Evolutionary conservation across 371 early-diverging fungal genomes (phyloP).

Genomic region (Nosema muscidifuracis): DNA sequence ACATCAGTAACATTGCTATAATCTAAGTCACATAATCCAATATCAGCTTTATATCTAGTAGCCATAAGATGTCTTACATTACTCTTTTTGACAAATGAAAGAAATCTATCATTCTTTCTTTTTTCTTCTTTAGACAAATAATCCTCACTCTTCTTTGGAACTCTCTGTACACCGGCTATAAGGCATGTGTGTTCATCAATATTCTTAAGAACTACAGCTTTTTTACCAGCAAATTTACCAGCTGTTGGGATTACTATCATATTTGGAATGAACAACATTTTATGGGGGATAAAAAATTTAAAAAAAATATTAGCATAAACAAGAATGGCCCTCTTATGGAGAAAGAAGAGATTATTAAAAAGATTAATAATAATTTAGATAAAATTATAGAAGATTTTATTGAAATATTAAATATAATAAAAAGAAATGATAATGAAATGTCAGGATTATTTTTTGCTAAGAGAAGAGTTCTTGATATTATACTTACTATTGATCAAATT

Average conservation of each 20-base stretch:
- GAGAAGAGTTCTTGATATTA: slow-evolving; percentile 3
- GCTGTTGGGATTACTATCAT: slow-evolving; percentile 48
- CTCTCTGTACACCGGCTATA: slow-evolving; percentile 55
- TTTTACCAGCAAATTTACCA: slow-evolving; percentile 60
- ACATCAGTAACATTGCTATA: slow-evolving; percentile 28
- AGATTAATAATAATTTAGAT: slow-evolving; percentile 22
- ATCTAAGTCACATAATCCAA: slow-evolving; percentile 39
- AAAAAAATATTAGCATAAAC: background rate
- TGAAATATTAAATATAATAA: slow-evolving; percentile 6
- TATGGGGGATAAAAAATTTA: slow-evolving; percentile 20
- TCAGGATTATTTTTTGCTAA: slow-evolving; percentile 14
- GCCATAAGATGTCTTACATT: slow-evolving; percentile 59
- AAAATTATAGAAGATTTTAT: slow-evolving; percentile 28
- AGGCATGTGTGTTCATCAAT: slow-evolving; percentile 41
- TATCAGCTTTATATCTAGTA: slow-evolving; percentile 60
- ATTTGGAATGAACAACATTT: slow-evolving; percentile 50
- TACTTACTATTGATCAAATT: slow-evolving; percentile 11
- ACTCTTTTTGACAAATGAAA: slow-evolving; percentile 57
- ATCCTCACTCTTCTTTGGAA: slow-evolving; percentile 52
- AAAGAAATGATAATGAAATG: slow-evolving; percentile 9
- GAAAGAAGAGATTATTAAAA: slow-evolving; percentile 6
- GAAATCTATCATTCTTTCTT: slow-evolving; percentile 45
- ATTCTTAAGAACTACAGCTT: slow-evolving; percentile 56
- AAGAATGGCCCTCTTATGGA: slow-evolving; percentile 18
- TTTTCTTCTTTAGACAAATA: slow-evolving; percentile 54